Conservation (phyloP, 1,284 basidiomycete species). For the Malassezia pachydermatis region DNA sequence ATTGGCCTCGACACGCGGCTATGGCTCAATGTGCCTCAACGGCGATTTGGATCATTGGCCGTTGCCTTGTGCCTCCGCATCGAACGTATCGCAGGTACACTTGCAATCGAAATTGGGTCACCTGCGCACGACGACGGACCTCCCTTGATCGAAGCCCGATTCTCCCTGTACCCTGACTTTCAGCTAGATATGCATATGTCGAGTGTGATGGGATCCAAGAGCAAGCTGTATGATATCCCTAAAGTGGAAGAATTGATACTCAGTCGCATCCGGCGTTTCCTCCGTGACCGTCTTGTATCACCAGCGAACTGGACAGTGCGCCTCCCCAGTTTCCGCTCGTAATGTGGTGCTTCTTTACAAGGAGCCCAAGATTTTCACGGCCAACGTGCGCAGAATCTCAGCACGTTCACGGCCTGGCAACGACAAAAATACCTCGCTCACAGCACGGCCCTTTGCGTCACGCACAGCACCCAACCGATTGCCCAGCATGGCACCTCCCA, state of each 20-base stretch:
- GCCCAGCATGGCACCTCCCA: constrained; percentile 42
- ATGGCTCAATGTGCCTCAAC: constrained; percentile 54
- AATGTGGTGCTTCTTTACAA: not conserved
- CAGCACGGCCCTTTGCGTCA: constrained; percentile 46
- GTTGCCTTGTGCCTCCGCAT: constrained; percentile 54
- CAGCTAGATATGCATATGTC: constrained; percentile 53
- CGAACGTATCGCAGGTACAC: constrained; percentile 53
- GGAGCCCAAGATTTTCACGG: constrained; percentile 65
- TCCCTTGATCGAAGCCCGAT: constrained; percentile 49
- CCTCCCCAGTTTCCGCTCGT: constrained; percentile 42
- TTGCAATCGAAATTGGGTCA: constrained; percentile 9
- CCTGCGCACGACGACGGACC: not conserved
- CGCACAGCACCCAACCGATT: constrained; percentile 39
- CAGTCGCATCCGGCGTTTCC: constrained; percentile 51
- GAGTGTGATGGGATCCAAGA: constrained; percentile 53
- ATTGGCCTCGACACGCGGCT: constrained; percentile 54
- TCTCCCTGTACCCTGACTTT: constrained; percentile 55
- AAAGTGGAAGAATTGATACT: constrained; percentile 56
- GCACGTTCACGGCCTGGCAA: constrained; percentile 74
- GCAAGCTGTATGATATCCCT: constrained; percentile 56
- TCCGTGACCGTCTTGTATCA: constrained; percentile 53
- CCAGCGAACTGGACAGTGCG: constrained; percentile 51
- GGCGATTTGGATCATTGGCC: constrained; percentile 55
- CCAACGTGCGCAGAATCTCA: constrained; percentile 67
- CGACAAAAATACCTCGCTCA: constrained; percentile 64